A percentile compares a stretch with the other conserved stretches of the same genome.
Conservation (phyloP, 306 rosid genomes). For the Cicer judaicum region DNA sequence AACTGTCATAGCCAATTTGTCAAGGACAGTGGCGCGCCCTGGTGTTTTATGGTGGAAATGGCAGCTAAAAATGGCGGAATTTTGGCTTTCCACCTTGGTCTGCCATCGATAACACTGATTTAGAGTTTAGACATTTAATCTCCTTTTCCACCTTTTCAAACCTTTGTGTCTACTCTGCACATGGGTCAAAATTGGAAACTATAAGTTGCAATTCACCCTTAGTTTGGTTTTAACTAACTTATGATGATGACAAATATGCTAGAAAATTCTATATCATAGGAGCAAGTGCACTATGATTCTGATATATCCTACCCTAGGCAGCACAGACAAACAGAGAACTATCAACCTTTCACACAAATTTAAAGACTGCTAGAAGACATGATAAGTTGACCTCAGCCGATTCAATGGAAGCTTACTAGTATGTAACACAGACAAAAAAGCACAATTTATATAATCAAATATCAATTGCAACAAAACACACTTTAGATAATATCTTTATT, state of each 20-base stretch:
- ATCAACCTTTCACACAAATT: not conserved
- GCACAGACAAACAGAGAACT: constrained; percentile 10
- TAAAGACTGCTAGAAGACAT: constrained; percentile 29
- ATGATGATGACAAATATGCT: constrained; percentile 19
- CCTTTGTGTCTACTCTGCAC: constrained; percentile 3
- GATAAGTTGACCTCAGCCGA: not conserved
- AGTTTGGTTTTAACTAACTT: constrained; percentile 3
- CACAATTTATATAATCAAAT: not conserved
- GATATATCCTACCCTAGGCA: constrained; percentile 12
- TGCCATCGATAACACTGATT: too few species aligned
- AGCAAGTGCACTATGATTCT: not conserved
- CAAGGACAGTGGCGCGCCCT: too few species aligned
- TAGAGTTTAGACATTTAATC: too few species aligned
- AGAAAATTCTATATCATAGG: not conserved
- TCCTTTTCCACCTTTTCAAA: not conserved
- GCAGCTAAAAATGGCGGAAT: too few species aligned
- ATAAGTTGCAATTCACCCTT: constrained; percentile 8
- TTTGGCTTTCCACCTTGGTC: too few species aligned
- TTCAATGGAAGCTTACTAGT: not conserved
- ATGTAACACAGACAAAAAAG: not conserved
- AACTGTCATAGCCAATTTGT: too few species aligned
- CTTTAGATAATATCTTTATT: not conserved
- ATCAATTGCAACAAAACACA: not conserved
- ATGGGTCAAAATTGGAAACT: not conserved
- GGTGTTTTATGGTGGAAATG: too few species aligned